phyloP scores from a whole-genome alignment of 805 yeast species.

The Nakazawaea ernobii region DNA sequence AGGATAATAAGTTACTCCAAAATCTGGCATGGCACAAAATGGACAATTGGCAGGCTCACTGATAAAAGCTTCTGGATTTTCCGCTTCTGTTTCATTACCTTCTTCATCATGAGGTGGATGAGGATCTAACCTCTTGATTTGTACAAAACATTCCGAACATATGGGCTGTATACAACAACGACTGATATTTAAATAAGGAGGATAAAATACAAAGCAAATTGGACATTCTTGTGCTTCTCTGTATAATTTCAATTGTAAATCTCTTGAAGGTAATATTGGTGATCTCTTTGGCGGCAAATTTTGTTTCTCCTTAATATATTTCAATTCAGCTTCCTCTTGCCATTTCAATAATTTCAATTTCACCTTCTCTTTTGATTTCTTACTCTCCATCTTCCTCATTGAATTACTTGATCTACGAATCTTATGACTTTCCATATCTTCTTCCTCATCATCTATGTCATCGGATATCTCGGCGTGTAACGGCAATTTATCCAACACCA shows the following conservation, averaged over 20 bases:
- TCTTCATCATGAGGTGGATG: constrained; percentile 82
- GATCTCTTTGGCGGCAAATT: constrained; percentile 17
- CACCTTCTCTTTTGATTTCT: constrained; percentile 32
- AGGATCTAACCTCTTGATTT: constrained; percentile 85
- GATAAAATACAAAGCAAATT: constrained; percentile 85
- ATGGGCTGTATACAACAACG: constrained; percentile 91
- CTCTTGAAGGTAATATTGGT: constrained; percentile 32
- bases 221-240: constrained; percentile 80
- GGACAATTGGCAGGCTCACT: constrained; percentile 92
- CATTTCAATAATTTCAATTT: constrained; percentile 31
- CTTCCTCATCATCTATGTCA: constrained; percentile 43
- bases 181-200: constrained; percentile 68
- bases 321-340: constrained; percentile 29
- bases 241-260: constrained; percentile 56
- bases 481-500: constrained; percentile 41
- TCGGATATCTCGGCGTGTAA: constrained; percentile 49
- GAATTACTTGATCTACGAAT: constrained; percentile 42
- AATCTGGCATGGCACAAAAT: constrained; percentile 81
- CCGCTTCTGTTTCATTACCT: constrained; percentile 17
- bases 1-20: constrained; percentile 79
- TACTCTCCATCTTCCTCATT: constrained; percentile 43
- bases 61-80: constrained; percentile 58
- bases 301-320: constrained; percentile 25
- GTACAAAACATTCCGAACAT: constrained; percentile 96
- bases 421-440: constrained; percentile 59